Base-by-base conservation (phyloP, 129 eudicot genomes). In the Calendula officinalis region DNA sequence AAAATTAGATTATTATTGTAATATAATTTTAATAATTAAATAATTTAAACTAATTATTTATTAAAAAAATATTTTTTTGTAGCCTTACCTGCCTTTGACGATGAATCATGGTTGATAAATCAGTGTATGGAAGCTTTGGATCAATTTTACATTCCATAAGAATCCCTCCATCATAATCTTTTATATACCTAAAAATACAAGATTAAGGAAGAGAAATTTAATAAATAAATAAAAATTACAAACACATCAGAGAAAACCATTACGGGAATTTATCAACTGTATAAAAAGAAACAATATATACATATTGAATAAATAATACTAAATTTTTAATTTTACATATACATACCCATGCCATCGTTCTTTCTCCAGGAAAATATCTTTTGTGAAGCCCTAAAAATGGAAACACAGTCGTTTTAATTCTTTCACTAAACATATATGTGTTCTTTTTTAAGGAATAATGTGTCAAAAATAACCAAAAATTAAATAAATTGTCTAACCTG, bases 121-220 rank as follows among this genome's bases (percentile, higher is more conserved):
- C 99, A 58, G 95, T 92, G 64, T 92, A 92, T 48, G 96, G 99
- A 83, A 92, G 95, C 81, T 88, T 92, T 44, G 99, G 99, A 75
- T 92, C 96, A 61, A 92, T 92, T 78, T 81, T 85, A 75, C 99
- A 92, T 78, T 92, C 99, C 99, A 92, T 88, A 68, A 92, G 96
- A 74, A 88, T 85, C 68, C 96, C 96, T 45, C 99, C 99, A 68
- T 92, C 99, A 66, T 88, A 92, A 78, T 92, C 99, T 76, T 88
- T 92, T 30, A 92, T 92, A 69, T 92, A 91, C 72, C 98, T 91
- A 76, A 27, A 69, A 51, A 12, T 16, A 49, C 35, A 47, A 48
- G 46, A 60, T 35, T 30, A 37, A 57, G 51, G 16, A 35, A 17
- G 32, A 69, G 13, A 42, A 32, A 2, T 11, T 57, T 52, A 42